Evolutionary conservation across 495 filamentous ascomycete genomes (phyloP).

Genomic region (Astrothelium macrocarpum): DNA sequence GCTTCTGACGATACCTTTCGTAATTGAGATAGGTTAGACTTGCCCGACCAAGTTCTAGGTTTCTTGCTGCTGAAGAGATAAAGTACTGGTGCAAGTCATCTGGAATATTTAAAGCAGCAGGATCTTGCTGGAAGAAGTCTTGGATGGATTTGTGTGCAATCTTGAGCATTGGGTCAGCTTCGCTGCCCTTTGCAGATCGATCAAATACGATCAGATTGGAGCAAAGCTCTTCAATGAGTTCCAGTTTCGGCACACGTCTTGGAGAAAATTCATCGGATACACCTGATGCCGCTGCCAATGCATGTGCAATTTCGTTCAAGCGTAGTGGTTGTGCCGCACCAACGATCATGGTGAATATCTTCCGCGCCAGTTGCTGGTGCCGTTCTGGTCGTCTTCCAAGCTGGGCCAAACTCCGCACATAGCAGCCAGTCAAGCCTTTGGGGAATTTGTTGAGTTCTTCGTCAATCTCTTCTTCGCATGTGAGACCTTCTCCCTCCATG

Average conservation of each 20-base stretch:
- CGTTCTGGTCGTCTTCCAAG: slow-evolving; percentile 4
- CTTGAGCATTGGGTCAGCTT: slow-evolving; percentile 19
- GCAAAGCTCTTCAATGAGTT: slow-evolving; percentile 23
- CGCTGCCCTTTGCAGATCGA: slow-evolving; percentile 12
- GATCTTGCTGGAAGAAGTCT: slow-evolving; percentile 27
- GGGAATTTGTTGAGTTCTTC: slow-evolving; percentile 23
- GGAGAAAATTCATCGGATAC: slow-evolving; percentile 5
- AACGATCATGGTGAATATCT: slow-evolving; percentile 24
- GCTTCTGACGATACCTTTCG: slow-evolving; percentile 18
- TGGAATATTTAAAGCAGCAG: slow-evolving; percentile 10
- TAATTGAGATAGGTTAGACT: slow-evolving; percentile 26
- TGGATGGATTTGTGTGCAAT: slow-evolving; percentile 26
- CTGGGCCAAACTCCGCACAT: slow-evolving; percentile 19
- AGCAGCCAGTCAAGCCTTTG: slow-evolving; percentile 24
- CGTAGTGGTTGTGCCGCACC: slow-evolving; percentile 19
- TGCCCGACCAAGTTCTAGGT: slow-evolving; percentile 21
- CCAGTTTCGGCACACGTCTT: slow-evolving; percentile 9
- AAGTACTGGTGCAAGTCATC: slow-evolving; percentile 23
- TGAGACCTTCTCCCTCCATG: slow-evolving; percentile 18
- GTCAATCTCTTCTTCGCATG: slow-evolving; percentile 20
- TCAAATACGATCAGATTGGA: slow-evolving; percentile 18
- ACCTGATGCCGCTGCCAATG: slow-evolving; percentile 12
- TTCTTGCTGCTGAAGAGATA: slow-evolving; percentile 10
- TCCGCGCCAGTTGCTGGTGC: slow-evolving; percentile 16
- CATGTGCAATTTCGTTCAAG: slow-evolving; percentile 21